These are phyloP conservation scores for Conticribra guillardii DNA, from an alignment of 108 stramenopile genomes.

Conservation along the genomic window DNA sequence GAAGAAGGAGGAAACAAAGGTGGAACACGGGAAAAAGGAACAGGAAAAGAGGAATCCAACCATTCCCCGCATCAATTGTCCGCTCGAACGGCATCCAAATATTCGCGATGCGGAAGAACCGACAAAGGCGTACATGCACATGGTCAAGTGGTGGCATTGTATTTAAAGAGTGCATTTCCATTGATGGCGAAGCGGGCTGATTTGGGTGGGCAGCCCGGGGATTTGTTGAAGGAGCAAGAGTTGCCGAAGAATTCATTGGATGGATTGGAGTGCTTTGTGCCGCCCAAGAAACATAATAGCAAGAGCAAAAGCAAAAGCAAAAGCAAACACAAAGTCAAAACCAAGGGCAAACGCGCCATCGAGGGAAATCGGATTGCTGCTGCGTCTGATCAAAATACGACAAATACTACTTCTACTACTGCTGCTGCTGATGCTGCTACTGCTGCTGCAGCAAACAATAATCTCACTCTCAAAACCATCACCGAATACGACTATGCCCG, in stretches of 20 bases:
- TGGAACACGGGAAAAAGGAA: neutral
- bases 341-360: neutral
- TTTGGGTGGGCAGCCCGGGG: conserved; percentile 37
- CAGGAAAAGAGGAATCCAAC: neutral
- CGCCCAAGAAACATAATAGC: conserved; percentile 22
- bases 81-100: conserved; percentile 51
- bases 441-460: neutral
- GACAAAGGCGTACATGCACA: conserved; percentile 94
- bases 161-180: conserved; percentile 81
- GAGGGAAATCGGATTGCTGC: neutral
- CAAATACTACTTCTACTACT: neutral
- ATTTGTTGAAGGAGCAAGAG: conserved; percentile 48
- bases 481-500: conserved; percentile 90
- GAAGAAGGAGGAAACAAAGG: neutral
- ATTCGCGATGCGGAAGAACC: conserved; percentile 96
- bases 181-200: conserved; percentile 43
- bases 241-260: conserved; percentile 73
- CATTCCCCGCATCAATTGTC: neutral
- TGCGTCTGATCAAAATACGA: neutral
- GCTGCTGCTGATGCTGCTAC: neutral
- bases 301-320: conserved; percentile 24
- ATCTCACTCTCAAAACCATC: conserved; percentile 48
- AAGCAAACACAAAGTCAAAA: conserved; percentile 6
- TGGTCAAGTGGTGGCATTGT: conserved; percentile 93
- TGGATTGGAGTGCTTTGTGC: conserved; percentile 54